These are phyloP conservation scores for Logfia minima DNA, from an alignment of 129 eudicot genomes.

Conservation along the genomic window DNA sequence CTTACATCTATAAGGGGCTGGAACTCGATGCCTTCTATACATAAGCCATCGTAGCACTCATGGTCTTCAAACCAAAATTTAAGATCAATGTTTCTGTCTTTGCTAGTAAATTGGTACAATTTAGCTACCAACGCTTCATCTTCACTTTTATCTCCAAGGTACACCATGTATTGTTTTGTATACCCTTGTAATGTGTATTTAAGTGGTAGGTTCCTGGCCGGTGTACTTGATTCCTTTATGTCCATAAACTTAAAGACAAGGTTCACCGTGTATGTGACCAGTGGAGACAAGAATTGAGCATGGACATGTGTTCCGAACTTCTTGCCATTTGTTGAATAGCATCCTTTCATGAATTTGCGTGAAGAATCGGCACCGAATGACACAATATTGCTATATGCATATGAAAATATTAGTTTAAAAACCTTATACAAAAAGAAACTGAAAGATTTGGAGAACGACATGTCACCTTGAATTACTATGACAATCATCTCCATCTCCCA, in stretches of 20 bases:
- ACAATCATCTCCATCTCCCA: not conserved
- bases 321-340: no score
- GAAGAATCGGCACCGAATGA: no score
- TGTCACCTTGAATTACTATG: not conserved
- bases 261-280: not conserved
- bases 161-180: not conserved
- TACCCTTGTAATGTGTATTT: not conserved
- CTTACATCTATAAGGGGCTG: not conserved
- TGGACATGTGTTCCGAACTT: no score
- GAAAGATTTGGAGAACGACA: no score
- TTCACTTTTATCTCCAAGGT: not conserved
- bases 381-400: no score
- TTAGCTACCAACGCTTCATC: not conserved
- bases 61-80: no score
- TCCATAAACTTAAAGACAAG: not conserved
- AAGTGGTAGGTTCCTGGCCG: not conserved
- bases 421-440: not conserved
- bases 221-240: not conserved
- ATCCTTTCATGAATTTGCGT: no score
- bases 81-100: not conserved
- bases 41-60: not conserved
- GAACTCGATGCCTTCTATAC: constrained; percentile 7
- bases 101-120: not conserved
- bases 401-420: not conserved
- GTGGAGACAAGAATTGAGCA: no score